Conservation (phyloP, 2,329 filamentous ascomycete species). For the Colletotrichum lindemuthianum region DNA sequence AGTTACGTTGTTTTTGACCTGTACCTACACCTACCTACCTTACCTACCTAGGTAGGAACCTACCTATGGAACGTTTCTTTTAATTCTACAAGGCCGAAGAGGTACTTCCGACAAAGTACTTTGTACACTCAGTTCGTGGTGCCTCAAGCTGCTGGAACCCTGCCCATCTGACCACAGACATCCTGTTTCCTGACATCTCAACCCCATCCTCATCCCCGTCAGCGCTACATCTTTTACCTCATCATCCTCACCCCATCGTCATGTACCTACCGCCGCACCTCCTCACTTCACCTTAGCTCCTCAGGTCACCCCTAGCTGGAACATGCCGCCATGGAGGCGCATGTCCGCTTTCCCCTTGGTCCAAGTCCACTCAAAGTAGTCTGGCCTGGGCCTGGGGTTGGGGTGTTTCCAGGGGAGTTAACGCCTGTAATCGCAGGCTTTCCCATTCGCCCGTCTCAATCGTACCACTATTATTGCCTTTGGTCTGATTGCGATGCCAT, state of each 20-base stretch:
- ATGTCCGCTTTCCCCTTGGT: slow-evolving; percentile 20
- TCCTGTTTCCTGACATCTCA: slow-evolving; percentile 5
- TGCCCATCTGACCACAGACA: neutral
- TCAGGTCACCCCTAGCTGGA: slow-evolving; percentile 13
- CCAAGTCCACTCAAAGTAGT: neutral
- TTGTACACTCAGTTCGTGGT: neutral
- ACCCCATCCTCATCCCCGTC: neutral
- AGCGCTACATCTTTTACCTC: slow-evolving; percentile 11
- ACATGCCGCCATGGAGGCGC: slow-evolving; percentile 23
- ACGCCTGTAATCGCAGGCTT: slow-evolving; percentile 34
- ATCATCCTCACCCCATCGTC: slow-evolving; percentile 9
- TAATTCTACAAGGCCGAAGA: too few relatives aligned
- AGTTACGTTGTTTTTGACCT: neutral
- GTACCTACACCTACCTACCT: neutral
- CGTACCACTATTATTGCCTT: slow-evolving; percentile 25
- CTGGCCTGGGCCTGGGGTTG: neutral
- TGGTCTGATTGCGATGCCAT: slow-evolving; percentile 16
- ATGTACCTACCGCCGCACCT: slow-evolving; percentile 5
- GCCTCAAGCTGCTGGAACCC: too few relatives aligned
- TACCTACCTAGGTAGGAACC: slow-evolving; percentile 2
- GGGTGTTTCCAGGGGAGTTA: neutral
- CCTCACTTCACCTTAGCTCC: neutral
- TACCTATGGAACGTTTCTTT: neutral
- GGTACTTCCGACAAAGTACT: neutral
- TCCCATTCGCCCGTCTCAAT: slow-evolving; percentile 36